Evolutionary conservation across 345 rosid genomes (phyloP), one percentile per base, ranked within the genome.

Genomic region (Jatropha curcas): DNA sequence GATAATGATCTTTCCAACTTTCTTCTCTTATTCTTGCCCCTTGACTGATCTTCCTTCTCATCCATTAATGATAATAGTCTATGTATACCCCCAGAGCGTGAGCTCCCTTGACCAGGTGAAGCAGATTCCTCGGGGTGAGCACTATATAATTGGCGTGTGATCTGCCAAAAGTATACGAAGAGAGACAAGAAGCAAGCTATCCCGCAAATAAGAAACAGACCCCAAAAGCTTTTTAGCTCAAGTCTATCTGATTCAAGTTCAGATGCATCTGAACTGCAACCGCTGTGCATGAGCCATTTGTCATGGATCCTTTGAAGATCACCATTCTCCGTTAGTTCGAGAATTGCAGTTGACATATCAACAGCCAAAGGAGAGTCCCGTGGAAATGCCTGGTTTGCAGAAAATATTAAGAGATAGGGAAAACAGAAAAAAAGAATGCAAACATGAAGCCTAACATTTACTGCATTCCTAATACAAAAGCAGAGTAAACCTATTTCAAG

Each of bases 221-320:
- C 99, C 90, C 97, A 86, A 70, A 95, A 95, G 83, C 98, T 92
- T 60, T 78, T 82, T 1, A 92, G 85, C 68, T 91, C 86, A 74
- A 95, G 97, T 69, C 84, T 80, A 77, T 87, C 83, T 41, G 98
- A 88, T 69, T 92, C 98, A 8, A 91, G 55, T 84, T 88, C 92
- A 0, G 90, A 72, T 27, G 69, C 75, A 0, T 95, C 98, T 65
- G 84, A 82, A 82, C 84, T 71, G 87, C 97, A 95, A 22, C 84
- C 46, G 71, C 88, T 87, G 73, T 77, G 78, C 84, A 78, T 79
- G 57, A 95, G 82, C 98, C 99, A 95, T 82, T 92, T 95, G 84
- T 94, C 98, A 59, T 92, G 99, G 77, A 95, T 95, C 71, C 97
- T 82, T 79, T 90, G 98, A 34, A 95, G 88, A 80, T 95, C 98